Base-by-base conservation (phyloP, 495 filamentous ascomycete species). In the Massariosphaeria phaeospora region DNA sequence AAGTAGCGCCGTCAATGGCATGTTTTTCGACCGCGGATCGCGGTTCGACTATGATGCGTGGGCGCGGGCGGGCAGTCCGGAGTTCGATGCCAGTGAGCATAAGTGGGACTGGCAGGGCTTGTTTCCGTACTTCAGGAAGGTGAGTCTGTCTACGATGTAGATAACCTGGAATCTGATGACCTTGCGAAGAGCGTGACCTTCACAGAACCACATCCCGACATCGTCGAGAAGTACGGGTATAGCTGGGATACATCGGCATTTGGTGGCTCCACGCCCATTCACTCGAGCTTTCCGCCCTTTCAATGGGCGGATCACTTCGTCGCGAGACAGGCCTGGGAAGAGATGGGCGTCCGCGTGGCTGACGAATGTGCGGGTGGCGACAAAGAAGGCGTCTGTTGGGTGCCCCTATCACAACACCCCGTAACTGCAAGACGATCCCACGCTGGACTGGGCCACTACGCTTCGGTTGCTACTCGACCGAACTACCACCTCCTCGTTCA, bases 101-200 rank as follows among this genome's bases (percentile, higher is more conserved):
- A 79, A 80, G n/a, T 86, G 83, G 83, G 76, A 72, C 50, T 85
- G 81, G 79, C 52, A 73, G 0, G 76, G 61, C 29, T 64, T 86
- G 20, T 60, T 80, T 18, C 78, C 80, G 1, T 86, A 85, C 61
- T 80, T 79, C 62, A 72, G 69, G 30, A 33, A n/a, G 30, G 30
- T 7, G 8, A 33, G 7, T 33, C 30, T n/a, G n/a, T n/a, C n/a
- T n/a, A n/a, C n/a, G n/a, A n/a, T n/a, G n/a, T n/a, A n/a, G n/a
- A n/a, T n/a, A n/a, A n/a, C n/a, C n/a, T n/a, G n/a, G n/a, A n/a
- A n/a, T n/a, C n/a, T n/a, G n/a, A n/a, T n/a, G n/a, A 33, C 30
- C 30, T 33, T 33, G 30, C 30, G 39, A 79, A 71, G 55, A 71
- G 68, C 48, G 71, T 74, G 59, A 76, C 61, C 17, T 83, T 55